Conservation (phyloP, 2,329 filamentous ascomycete genomes). For the Diaporthe helianthi region DNA sequence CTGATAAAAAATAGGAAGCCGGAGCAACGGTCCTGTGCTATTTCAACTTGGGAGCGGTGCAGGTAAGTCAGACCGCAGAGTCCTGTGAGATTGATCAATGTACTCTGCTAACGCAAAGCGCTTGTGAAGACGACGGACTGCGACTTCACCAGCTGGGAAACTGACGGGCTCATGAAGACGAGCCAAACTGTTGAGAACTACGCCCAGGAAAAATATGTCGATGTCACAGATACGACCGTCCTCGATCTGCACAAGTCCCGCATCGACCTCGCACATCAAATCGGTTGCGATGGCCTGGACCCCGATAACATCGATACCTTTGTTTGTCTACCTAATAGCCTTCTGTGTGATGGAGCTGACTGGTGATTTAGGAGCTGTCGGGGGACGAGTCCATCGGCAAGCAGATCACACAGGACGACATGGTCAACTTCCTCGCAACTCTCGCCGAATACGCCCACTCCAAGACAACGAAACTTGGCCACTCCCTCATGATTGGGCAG, state of each 20-base stretch:
- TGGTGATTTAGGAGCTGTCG: background rate
- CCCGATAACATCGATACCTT: constrained; percentile 33
- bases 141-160: constrained; percentile 21
- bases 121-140: constrained; percentile 24
- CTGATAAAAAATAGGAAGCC: constrained; percentile 1
- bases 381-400: constrained; percentile 29
- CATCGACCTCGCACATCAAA: constrained; percentile 29
- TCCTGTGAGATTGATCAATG: background rate
- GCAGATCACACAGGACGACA: constrained; percentile 31
- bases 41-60: constrained; percentile 28
- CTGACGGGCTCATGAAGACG: constrained; percentile 10
- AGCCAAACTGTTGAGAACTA: constrained; percentile 26
- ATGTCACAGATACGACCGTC: constrained; percentile 19
- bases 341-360: background rate
- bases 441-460: constrained; percentile 26
- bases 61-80: background rate
- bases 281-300: constrained; percentile 33
- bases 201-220: constrained; percentile 28
- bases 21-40: constrained; percentile 30
- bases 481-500: constrained; percentile 31
- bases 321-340: background rate
- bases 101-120: background rate
- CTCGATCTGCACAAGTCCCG: constrained; percentile 21
- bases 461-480: constrained; percentile 26
- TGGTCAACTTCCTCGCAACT: constrained; percentile 26